Conservation (phyloP, 1,284 basidiomycete species). For the Cutaneotrichosporon cavernicola region DNA sequence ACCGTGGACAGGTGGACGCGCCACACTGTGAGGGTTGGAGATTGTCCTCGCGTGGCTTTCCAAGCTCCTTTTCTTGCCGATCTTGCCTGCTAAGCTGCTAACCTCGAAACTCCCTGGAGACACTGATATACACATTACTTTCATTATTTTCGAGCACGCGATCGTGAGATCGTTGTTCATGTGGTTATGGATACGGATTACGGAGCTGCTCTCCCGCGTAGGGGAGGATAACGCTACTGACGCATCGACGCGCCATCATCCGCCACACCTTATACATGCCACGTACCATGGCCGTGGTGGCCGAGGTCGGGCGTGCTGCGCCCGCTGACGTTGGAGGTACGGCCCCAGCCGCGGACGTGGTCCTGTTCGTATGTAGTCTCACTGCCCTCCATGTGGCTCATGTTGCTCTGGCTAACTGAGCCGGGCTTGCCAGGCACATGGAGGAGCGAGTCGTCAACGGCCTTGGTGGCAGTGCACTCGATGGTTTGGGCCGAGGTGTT, state of each 20-base stretch:
- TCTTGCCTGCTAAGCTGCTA: no score
- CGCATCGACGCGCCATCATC: not conserved
- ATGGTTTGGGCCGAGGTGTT: not conserved
- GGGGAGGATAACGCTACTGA: not conserved
- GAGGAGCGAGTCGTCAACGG: not conserved
- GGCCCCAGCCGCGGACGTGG: not conserved
- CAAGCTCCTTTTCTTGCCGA: no score
- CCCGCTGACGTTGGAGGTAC: not conserved
- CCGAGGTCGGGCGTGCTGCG: not conserved
- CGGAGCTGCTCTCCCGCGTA: not conserved
- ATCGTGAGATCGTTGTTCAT: not conserved
- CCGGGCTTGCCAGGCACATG: not conserved
- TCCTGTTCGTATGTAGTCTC: not conserved
- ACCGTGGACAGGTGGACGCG: no score
- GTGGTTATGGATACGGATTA: not conserved
- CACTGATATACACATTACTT: not conserved
- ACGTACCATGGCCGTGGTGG: not conserved
- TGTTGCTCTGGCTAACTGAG: not conserved
- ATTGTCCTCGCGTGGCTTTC: no score
- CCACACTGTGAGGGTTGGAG: no score
- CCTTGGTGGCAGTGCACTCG: not conserved
- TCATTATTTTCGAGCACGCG: not conserved
- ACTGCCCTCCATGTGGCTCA: not conserved
- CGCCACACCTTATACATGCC: not conserved
- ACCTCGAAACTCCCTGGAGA: not conserved